These are phyloP conservation scores for Collybia sp. DNA, from an alignment of 768 basidiomycete species.

Conservation along the genomic window DNA sequence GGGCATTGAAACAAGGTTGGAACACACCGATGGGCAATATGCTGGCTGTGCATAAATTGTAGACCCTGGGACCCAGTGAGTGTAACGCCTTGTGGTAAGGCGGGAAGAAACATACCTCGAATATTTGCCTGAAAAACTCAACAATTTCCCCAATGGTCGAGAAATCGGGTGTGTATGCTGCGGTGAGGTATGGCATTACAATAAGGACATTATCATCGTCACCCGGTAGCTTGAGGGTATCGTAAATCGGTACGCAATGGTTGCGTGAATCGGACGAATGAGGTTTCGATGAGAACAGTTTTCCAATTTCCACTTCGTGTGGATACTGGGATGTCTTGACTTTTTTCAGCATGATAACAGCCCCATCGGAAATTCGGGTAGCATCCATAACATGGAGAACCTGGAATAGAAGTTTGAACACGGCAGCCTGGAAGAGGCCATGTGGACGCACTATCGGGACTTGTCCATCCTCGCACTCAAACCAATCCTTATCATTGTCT, in stretches of 20 bases:
- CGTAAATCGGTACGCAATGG: constrained; percentile 22
- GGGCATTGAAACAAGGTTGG: not conserved
- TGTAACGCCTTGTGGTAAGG: not conserved
- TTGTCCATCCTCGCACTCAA: constrained; percentile 5
- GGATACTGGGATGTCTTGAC: constrained; percentile 1
- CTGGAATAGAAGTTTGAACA: not conserved
- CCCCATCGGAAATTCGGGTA: constrained; percentile 12
- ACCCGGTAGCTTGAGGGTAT: constrained; percentile 15
- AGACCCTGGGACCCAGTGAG: constrained; percentile 16
- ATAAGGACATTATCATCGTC: constrained; percentile 10
- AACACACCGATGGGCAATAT: constrained; percentile 18
- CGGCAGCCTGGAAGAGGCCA: not conserved
- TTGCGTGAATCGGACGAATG: constrained; percentile 16
- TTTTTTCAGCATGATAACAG: constrained; percentile 14
- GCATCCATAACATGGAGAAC: constrained; percentile 10
- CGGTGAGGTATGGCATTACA: constrained; percentile 22
- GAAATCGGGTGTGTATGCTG: constrained; percentile 14
- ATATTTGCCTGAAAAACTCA: constrained; percentile 21
- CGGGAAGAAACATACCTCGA: constrained; percentile 16
- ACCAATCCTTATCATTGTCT: not conserved
- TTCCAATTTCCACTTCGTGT: constrained; percentile 11
- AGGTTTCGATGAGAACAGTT: constrained; percentile 11
- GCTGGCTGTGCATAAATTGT: constrained; percentile 24
- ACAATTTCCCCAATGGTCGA: constrained; percentile 24
- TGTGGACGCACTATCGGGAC: not conserved